phyloP scores from a whole-genome alignment of 1,284 basidiomycete genomes.

The Marasmius fiardii region DNA sequence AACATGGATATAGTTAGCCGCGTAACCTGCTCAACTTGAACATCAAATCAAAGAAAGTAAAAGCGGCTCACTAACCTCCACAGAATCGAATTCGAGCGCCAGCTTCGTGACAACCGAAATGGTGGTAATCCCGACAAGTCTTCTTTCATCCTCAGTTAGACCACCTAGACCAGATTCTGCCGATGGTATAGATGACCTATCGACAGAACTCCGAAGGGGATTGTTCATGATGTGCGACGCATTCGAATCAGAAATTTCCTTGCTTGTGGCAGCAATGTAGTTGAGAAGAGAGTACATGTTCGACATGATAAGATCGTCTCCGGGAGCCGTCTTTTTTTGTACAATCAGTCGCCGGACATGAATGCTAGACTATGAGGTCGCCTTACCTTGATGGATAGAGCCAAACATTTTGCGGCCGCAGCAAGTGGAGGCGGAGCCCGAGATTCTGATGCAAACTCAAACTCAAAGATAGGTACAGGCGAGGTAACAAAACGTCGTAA shows the following conservation, averaged over 20 bases:
- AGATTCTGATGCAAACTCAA: slow-evolving; percentile 74
- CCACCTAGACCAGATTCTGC: slow-evolving; percentile 60
- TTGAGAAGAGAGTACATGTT: slow-evolving; percentile 96
- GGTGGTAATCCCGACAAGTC: slow-evolving; percentile 84
- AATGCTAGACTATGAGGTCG: neutral
- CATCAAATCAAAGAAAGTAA: neutral
- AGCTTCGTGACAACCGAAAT: slow-evolving; percentile 86
- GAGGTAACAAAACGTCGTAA: slow-evolving; percentile 88
- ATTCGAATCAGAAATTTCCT: slow-evolving; percentile 60
- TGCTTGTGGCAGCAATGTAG: slow-evolving; percentile 80
- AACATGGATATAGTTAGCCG: slow-evolving; percentile 90
- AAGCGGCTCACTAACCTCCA: slow-evolving; percentile 53
- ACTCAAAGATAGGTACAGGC: slow-evolving; percentile 86
- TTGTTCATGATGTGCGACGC: slow-evolving; percentile 37
- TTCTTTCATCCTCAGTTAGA: slow-evolving; percentile 81
- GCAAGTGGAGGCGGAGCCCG: slow-evolving; percentile 74
- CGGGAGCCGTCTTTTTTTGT: slow-evolving; percentile 69
- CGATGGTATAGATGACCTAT: slow-evolving; percentile 47
- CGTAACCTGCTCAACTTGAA: slow-evolving; percentile 53
- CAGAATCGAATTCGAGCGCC: slow-evolving; percentile 77
- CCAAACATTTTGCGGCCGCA: slow-evolving; percentile 87
- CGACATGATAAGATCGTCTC: slow-evolving; percentile 90
- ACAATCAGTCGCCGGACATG: neutral
- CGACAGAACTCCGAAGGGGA: slow-evolving; percentile 40
- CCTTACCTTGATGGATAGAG: slow-evolving; percentile 81